Evolutionary conservation across 345 rosid species (phyloP).

Genomic region (Sisymbrium irio): DNA sequence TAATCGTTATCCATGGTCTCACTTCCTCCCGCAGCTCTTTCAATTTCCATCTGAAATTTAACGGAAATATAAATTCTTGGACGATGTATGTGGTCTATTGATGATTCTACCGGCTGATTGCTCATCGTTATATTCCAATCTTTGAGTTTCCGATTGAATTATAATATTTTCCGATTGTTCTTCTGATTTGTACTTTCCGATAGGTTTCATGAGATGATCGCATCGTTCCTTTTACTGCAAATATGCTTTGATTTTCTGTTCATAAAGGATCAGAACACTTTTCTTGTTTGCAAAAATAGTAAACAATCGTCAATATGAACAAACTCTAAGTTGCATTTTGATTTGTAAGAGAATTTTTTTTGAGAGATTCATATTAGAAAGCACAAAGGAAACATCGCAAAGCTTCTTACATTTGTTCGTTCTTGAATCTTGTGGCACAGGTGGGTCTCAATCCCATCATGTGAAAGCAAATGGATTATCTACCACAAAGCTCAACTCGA

Average conservation of each 20-base stretch:
- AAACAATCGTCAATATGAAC: background rate
- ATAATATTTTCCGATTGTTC: too few species aligned
- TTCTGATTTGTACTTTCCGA: background rate
- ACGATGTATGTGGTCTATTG: background rate
- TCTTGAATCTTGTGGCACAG: slow-evolving; percentile 32
- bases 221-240: background rate
- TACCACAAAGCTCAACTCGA: slow-evolving; percentile 41
- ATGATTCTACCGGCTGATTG: background rate
- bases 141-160: background rate
- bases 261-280: background rate
- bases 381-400: background rate
- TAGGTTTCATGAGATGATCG: background rate
- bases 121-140: background rate
- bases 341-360: background rate
- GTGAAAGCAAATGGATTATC: slow-evolving; percentile 40
- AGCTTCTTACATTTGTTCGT: background rate
- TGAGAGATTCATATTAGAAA: background rate
- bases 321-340: background rate
- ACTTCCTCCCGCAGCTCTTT: background rate
- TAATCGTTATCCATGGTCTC: slow-evolving; percentile 1
- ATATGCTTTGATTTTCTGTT: background rate
- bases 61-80: background rate
- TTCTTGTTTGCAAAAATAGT: background rate
- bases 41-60: background rate
- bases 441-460: slow-evolving; percentile 44